Percentiles rank a stretch among this genome's conserved stretches.
Conservation (phyloP, 2,329 filamentous ascomycete species). For the Pseudogymnoascus sp. region DNA sequence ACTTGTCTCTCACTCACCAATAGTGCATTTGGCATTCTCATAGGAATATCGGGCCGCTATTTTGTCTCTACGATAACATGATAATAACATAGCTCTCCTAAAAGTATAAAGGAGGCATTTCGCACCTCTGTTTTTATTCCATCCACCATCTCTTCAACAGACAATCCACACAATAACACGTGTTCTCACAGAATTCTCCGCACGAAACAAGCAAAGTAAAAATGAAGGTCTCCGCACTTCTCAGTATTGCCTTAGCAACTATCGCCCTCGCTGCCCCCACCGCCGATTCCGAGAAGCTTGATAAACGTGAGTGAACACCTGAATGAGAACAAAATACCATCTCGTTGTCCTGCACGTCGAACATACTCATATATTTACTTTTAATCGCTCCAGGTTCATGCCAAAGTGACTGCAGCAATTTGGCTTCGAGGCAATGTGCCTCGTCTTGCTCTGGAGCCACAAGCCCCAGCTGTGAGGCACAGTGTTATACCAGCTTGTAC, state of each 20-base stretch:
- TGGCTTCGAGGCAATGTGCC: not conserved
- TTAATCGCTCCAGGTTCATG: not conserved
- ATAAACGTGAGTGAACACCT: not conserved
- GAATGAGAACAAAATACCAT: not conserved
- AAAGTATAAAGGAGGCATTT: slow-evolving; percentile 1
- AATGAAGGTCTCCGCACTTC: not conserved
- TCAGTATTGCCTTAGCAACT: not conserved
- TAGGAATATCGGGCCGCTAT: slow-evolving; percentile 6
- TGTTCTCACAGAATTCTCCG: not conserved
- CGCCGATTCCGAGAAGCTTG: not conserved
- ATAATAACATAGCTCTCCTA: not conserved
- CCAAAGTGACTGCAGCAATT: not conserved
- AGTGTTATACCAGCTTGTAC: not conserved
- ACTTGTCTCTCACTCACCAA: not conserved
- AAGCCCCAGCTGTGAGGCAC: not conserved
- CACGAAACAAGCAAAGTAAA: not conserved
- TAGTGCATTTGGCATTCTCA: not conserved
- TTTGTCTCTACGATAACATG: not conserved
- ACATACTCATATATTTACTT: not conserved
- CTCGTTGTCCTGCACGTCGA: not conserved
- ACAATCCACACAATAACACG: not conserved
- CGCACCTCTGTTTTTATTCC: not conserved
- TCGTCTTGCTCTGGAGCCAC: not conserved
- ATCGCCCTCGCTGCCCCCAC: not conserved
- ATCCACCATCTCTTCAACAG: not conserved